Base-by-base conservation (phyloP, 2,329 filamentous ascomycete species). In the Juglanconis oblonga region DNA sequence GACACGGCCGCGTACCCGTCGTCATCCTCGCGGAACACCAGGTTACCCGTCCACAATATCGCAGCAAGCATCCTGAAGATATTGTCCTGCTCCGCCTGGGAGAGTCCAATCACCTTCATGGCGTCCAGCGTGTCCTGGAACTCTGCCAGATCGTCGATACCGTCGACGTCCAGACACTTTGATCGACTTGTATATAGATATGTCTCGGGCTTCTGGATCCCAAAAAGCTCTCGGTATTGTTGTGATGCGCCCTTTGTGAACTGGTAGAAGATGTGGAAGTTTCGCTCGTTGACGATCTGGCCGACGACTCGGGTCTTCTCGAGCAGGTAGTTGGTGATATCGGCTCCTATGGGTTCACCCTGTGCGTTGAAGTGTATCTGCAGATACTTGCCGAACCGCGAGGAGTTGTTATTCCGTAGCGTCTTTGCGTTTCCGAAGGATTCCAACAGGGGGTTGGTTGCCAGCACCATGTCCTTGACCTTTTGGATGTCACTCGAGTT, bases 241-340 rank as follows among this genome's bases (percentile, higher is more conserved):
- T 89, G 83, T n/a, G 92, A 90, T 9, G 94, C 94, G 4, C 91
- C 92, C 77, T 98, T 99, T 51, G 95, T 91, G 75, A 98, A 97
- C 75, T 99, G 95, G 77, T 99, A 99, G 75, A 99, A 99, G 70
- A 99, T 98, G 77, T 99, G 95, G 76, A 99, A 99, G 77, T 97
- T 98, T 67, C 95, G 87, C 82, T 99, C 95, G 73, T 97, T 96
- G 61, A 79, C 82, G 67, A 98, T 98, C 78, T 98, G 95, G 14
- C 94, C 92, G 9, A 97, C 92, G 17, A 99, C 95, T 78, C 95
- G 85, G 52, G 91, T 88, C 81, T 98, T 98, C 74, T 99, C 95
- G 56, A 99, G 82, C 31, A 99, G 82, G 71, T 99, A 99, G 75
- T 99, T 99, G 71, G 94, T 97, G 76, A 99, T 97, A 74, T 97